Evolutionary conservation across 2,329 filamentous ascomycete genomes (phyloP).

Genomic region (Rachicladosporium sp.): DNA sequence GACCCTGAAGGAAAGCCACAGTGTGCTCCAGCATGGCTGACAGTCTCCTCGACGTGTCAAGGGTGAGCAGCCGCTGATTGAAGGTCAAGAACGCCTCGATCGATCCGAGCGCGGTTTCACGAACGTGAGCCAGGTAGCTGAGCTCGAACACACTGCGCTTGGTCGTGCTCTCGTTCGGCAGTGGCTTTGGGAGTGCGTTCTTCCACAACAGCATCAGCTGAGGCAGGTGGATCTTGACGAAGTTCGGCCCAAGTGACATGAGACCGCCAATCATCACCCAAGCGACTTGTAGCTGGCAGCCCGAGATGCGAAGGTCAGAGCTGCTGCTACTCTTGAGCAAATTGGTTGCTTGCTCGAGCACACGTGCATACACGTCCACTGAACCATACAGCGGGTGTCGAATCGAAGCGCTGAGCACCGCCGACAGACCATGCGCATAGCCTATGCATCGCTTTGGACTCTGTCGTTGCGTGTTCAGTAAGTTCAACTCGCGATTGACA

Average conservation of each 20-base stretch:
- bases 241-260: constrained; percentile 93
- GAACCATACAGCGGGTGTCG: constrained; percentile 85
- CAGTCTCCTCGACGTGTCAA: constrained; percentile 86
- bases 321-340: constrained; percentile 85
- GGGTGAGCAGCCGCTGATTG: constrained; percentile 80
- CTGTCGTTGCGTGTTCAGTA: constrained; percentile 62
- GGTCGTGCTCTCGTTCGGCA: constrained; percentile 83
- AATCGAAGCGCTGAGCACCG: constrained; percentile 79
- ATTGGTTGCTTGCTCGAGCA: constrained; percentile 81
- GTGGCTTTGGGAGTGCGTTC: constrained; percentile 84
- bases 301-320: constrained; percentile 79
- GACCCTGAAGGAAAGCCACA: constrained; percentile 70
- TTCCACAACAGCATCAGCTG: constrained; percentile 93
- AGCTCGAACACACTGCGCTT: constrained; percentile 76
- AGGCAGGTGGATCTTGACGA: constrained; percentile 95
- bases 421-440: constrained; percentile 82
- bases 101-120: constrained; percentile 85
- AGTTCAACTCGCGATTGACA: constrained; percentile 69
- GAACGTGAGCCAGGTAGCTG: constrained; percentile 88
- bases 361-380: constrained; percentile 84
- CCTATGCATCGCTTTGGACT: constrained; percentile 76
- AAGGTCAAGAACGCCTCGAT: constrained; percentile 87
- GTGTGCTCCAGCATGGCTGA: constrained; percentile 93
- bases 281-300: constrained; percentile 91
- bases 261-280: constrained; percentile 95